phyloP scores from a whole-genome alignment of 2,329 filamentous ascomycete genomes.

The Fulvia fulva region DNA sequence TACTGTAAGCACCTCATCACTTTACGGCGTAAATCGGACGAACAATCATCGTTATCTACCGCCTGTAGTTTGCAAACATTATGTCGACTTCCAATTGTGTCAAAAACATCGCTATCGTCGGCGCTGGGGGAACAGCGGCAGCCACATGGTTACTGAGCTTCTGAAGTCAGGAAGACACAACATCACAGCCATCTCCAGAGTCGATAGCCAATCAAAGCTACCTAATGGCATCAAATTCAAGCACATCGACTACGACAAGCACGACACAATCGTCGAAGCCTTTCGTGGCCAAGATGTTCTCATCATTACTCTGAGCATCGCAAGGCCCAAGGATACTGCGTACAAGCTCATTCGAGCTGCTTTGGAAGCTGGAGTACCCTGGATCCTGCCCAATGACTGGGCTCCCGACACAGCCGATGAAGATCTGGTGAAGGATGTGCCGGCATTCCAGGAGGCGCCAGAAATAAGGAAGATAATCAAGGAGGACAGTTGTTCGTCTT shows the following conservation, averaged over 20 bases:
- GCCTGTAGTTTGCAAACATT: no score
- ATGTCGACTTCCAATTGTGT: slow-evolving; percentile 24
- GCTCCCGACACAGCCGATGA: slow-evolving; percentile 29
- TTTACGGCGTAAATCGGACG: no score
- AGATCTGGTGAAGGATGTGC: slow-evolving; percentile 22
- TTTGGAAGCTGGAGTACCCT: slow-evolving; percentile 36
- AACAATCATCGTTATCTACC: no score
- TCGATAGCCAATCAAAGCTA: slow-evolving; percentile 40
- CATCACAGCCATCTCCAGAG: slow-evolving; percentile 50
- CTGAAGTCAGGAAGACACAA: slow-evolving; percentile 44
- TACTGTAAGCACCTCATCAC: neutral
- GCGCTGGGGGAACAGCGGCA: slow-evolving; percentile 41
- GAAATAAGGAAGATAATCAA: slow-evolving; percentile 25
- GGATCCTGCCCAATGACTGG: slow-evolving; percentile 41
- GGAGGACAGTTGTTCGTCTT: slow-evolving; percentile 24
- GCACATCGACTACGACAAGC: slow-evolving; percentile 47
- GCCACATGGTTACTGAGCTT: slow-evolving; percentile 37
- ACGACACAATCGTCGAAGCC: slow-evolving; percentile 34
- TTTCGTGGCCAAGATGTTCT: slow-evolving; percentile 38
- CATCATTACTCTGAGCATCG: slow-evolving; percentile 37
- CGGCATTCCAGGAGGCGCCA: slow-evolving; percentile 10
- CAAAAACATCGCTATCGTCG: slow-evolving; percentile 40
- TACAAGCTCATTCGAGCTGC: slow-evolving; percentile 34
- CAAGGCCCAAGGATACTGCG: slow-evolving; percentile 31
- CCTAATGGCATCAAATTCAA: slow-evolving; percentile 39